Evolutionary conservation across 2,329 filamentous ascomycete species (phyloP), one percentile per base, ranked within the genome.

Genomic region (Arthrobotrys entomopaga): DNA sequence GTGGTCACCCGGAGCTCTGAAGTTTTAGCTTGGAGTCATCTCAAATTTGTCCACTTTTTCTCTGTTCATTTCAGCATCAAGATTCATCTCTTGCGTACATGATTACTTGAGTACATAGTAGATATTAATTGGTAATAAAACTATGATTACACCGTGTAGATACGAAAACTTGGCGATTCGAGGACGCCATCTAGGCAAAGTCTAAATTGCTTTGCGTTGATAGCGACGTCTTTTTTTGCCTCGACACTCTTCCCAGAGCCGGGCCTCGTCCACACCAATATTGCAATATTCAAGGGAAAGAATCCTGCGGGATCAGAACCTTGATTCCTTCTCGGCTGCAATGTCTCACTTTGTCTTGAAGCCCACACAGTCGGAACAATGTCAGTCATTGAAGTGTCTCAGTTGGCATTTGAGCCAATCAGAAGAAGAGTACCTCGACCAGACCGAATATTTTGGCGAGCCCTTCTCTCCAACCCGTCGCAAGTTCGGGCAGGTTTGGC

Each of bases 291-390:
- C 38, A 34, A 48, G 43, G 20, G 26, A 46, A 65, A 48, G 65
- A 73, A 73, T 73, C 69, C 69, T 43, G 69, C 57, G 60, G 69
- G 69, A 73, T 73, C 64, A 73, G 29, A 61, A 65, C 60, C 49
- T 42, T 58, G 40, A 64, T 50, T 49, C 69, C 61, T 66, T 60
- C 63, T 74, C 70, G 70, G 63, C 53, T 74, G 50, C 50, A 29
- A 63, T 74, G 70, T 74, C 63, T 74, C 63, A 74, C 70, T 52
- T 74, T 42, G 40, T 22, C 20, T 20, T 24, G 22, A n/a, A 61
- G 60, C 61, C 70, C 70, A 74, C 50, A 74, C 63, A 66, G 19
- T 59, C 63, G 70, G 70, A 67, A 67, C 61, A 49, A 73, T 73
- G 61, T 65, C 67, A 73, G 61, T 65, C 67, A 73, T 72, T 19